These are phyloP conservation scores for Coelastrella sp. DNA, from an alignment of 139 green algal species.

Conservation along the genomic window DNA sequence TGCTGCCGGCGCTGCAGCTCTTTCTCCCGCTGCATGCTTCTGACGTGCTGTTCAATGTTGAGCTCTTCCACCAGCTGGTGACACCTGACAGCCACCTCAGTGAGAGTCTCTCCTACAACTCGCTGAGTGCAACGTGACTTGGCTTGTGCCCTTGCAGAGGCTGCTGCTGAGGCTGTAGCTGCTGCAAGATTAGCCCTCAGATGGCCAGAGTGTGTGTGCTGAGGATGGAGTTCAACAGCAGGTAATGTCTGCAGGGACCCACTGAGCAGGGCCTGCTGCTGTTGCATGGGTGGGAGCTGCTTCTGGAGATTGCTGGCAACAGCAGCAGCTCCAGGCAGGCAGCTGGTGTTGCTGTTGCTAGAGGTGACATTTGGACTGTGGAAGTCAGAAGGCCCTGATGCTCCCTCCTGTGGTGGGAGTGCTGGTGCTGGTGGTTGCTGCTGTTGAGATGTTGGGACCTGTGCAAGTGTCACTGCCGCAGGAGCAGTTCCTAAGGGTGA, in stretches of 20 bases:
- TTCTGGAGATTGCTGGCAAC: not conserved
- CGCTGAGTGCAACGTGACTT: not conserved
- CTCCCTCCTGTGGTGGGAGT: not conserved
- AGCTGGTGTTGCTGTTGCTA: not conserved
- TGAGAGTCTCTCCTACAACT: not conserved
- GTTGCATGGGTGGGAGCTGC: not conserved
- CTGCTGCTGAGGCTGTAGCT: not conserved
- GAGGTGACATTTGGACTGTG: slow-evolving; percentile 27
- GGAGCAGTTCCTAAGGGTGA: too few species aligned
- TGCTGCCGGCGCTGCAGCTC: not conserved
- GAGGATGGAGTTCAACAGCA: slow-evolving; percentile 1
- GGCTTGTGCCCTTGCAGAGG: not conserved
- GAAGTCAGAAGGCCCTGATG: not conserved
- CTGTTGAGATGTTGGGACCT: not conserved
- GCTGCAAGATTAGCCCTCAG: too few species aligned
- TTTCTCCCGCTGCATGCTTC: not conserved
- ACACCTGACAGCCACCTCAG: not conserved
- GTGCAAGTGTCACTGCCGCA: not conserved
- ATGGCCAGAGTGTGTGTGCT: not conserved
- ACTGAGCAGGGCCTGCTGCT: not conserved
- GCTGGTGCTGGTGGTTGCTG: not conserved
- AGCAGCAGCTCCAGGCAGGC: not conserved
- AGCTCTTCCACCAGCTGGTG: not conserved
- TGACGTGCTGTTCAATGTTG: not conserved
- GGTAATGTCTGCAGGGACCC: not conserved